phyloP scores from a whole-genome alignment of 371 early-diverging fungal species.

The Zopfochytrium polystomum region DNA sequence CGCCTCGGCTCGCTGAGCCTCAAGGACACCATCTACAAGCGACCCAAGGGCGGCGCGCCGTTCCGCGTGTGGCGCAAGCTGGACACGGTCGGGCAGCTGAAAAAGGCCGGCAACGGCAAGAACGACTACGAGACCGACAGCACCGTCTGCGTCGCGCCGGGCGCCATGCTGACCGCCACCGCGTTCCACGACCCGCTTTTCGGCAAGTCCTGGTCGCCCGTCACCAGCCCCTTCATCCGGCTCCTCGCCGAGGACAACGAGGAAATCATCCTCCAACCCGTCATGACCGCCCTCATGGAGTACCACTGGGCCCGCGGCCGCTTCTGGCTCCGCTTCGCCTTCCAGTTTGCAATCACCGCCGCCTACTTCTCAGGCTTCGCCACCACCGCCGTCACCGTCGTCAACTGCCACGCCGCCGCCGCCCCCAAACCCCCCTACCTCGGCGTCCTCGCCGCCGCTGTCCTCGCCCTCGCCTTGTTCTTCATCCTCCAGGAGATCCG shows the following conservation, averaged over 20 bases:
- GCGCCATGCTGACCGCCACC: constrained; percentile 26
- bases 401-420: no score
- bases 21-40: constrained; percentile 11
- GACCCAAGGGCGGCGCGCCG: constrained; percentile 3
- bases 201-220: constrained; percentile 7
- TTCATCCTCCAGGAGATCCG: constrained; percentile 37
- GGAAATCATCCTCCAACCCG: constrained; percentile 35
- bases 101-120: constrained; percentile 18
- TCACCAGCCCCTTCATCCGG: constrained; percentile 37
- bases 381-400: constrained; percentile 15
- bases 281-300: constrained; percentile 40
- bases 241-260: constrained; percentile 35
- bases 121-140: constrained; percentile 31
- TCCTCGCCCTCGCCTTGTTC: constrained; percentile 18
- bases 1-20: constrained; percentile 23
- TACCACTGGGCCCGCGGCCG: constrained; percentile 37
- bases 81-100: constrained; percentile 19
- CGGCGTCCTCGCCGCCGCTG: constrained; percentile 13
- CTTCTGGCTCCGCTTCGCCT: constrained; percentile 38
- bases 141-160: constrained; percentile 36
- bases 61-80: constrained; percentile 20
- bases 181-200: constrained; percentile 22
- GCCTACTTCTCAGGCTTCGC: constrained; percentile 23
- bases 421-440: neutral
- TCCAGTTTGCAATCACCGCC: constrained; percentile 31